A percentile compares a stretch with the other conserved stretches of the same genome.
Evolutionary conservation across 306 rosid genomes (phyloP).

Genomic region (Arachis stenosperma): DNA sequence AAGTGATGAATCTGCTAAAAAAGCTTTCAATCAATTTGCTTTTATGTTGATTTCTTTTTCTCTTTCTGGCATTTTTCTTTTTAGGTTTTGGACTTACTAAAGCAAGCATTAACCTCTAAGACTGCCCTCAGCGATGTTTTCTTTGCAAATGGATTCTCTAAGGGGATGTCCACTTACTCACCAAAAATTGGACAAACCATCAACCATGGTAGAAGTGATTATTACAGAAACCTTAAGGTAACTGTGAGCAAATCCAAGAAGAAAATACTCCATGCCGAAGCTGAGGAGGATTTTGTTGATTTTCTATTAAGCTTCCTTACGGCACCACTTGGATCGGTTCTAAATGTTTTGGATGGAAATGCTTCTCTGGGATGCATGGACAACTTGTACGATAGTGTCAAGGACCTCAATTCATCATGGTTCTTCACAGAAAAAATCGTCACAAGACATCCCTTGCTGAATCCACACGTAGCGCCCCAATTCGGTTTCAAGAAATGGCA

Average conservation of each 20-base stretch:
- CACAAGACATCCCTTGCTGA: background rate
- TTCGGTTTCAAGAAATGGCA: background rate
- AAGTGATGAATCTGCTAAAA: no score
- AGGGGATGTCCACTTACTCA: background rate
- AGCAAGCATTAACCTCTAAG: background rate
- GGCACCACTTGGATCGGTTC: background rate
- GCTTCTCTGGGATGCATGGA: background rate
- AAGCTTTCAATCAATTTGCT: no score
- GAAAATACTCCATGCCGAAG: slow-evolving; percentile 18
- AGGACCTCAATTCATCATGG: background rate
- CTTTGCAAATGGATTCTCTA: background rate
- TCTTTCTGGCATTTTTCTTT: no score
- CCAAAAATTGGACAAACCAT: background rate
- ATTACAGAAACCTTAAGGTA: background rate
- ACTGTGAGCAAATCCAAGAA: background rate
- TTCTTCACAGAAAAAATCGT: background rate
- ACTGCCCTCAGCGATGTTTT: background rate
- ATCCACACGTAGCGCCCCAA: background rate
- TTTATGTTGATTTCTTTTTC: no score
- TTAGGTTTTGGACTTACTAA: background rate
- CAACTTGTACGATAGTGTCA: slow-evolving; percentile 24
- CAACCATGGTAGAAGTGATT: no score
- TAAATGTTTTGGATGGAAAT: no score
- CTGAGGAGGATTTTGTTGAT: slow-evolving; percentile 11
- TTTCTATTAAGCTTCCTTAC: slow-evolving; percentile 24